Evolutionary conservation across 148 eudicot species (phyloP).

Genomic region (Silene uniflora): DNA sequence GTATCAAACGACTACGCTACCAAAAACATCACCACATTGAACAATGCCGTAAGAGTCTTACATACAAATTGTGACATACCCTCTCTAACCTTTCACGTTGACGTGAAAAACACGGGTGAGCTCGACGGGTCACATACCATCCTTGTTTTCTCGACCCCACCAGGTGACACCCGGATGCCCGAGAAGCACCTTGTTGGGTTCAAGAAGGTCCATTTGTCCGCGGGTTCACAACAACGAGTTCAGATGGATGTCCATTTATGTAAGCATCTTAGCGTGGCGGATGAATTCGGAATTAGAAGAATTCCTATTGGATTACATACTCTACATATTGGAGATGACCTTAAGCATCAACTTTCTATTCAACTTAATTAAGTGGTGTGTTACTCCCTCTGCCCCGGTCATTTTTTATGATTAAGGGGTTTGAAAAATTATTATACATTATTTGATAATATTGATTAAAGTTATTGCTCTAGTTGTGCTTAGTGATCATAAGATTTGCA

Average conservation of each 20-base stretch:
- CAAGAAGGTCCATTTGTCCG: slow-evolving; percentile 58
- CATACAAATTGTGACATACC: slow-evolving; percentile 53
- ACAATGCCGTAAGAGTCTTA: slow-evolving; percentile 37
- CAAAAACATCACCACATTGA: slow-evolving; percentile 36
- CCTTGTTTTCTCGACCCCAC: slow-evolving; percentile 57
- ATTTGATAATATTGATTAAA: background rate
- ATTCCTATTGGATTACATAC: slow-evolving; percentile 67
- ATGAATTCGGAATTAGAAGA: slow-evolving; percentile 55
- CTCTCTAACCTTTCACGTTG: slow-evolving; percentile 38
- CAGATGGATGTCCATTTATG: slow-evolving; percentile 46
- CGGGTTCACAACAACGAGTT: slow-evolving; percentile 45
- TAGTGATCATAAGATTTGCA: background rate
- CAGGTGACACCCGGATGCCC: slow-evolving; percentile 28
- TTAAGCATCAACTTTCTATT: slow-evolving; percentile 53
- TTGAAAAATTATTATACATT: background rate
- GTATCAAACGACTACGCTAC: slow-evolving; percentile 26
- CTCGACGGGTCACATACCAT: slow-evolving; percentile 65
- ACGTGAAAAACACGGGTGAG: slow-evolving; percentile 58
- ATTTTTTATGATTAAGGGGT: background rate
- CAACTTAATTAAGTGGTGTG: slow-evolving; percentile 18
- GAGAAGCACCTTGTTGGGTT: slow-evolving; percentile 58
- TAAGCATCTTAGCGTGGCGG: slow-evolving; percentile 61
- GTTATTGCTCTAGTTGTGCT: background rate
- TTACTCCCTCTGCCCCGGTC: too few species aligned
- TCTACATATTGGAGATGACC: slow-evolving; percentile 77